Percentiles rank a stretch among this genome's conserved stretches.
phyloP scores from a whole-genome alignment of 176 grass and related monocot genomes.

The Stipa capillata region DNA sequence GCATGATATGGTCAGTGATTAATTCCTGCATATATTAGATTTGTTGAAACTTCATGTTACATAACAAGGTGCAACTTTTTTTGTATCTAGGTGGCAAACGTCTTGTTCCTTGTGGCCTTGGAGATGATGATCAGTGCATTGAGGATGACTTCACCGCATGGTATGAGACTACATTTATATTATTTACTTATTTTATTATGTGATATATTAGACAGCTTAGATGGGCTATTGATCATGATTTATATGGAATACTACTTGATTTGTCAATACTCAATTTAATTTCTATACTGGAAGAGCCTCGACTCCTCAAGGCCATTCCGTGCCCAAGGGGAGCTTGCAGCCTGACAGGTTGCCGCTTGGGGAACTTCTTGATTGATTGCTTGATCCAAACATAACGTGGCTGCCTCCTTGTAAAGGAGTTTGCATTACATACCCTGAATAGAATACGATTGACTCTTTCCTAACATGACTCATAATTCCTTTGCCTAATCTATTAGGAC shows the following conservation, averaged over 20 bases:
- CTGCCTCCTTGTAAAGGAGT: too few relatives aligned
- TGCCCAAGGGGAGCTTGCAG: too few relatives aligned
- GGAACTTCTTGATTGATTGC: too few relatives aligned
- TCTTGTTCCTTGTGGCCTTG: slow-evolving; percentile 74
- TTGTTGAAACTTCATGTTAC: not conserved
- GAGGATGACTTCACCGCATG: slow-evolving; percentile 93
- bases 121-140: slow-evolving; percentile 98
- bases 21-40: not conserved
- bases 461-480: too few relatives aligned
- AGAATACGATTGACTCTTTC: too few relatives aligned
- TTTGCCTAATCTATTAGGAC: too few relatives aligned
- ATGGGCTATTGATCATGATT: not conserved
- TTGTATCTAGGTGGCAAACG: slow-evolving; percentile 64
- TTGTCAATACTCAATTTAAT: not conserved
- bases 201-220: not conserved
- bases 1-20: not conserved
- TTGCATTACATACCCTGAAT: too few relatives aligned
- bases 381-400: too few relatives aligned
- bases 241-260: not conserved
- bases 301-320: too few relatives aligned
- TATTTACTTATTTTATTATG: not conserved
- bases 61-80: not conserved
- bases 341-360: too few relatives aligned
- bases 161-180: slow-evolving; percentile 50
- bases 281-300: too few relatives aligned